Evolutionary conservation across 2,329 filamentous ascomycete species (phyloP).

Genomic region (Phialophora tarda): DNA sequence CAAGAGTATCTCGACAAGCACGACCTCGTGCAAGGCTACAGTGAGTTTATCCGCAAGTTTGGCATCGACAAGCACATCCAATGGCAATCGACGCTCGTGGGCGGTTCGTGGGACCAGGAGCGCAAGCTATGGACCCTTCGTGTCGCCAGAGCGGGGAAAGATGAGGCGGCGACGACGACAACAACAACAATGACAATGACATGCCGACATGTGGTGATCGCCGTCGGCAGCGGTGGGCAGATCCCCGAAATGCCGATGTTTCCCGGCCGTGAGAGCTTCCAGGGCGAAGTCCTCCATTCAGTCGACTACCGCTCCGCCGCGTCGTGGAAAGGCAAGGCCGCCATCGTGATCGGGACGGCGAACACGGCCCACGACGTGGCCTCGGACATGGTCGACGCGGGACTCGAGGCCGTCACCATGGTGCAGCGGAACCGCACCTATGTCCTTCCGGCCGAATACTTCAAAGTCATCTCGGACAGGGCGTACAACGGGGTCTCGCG

Average conservation of each 20-base stretch:
- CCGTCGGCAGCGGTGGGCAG: constrained; percentile 38
- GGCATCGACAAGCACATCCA: constrained; percentile 45
- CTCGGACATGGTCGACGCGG: constrained; percentile 54
- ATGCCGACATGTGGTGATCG: constrained; percentile 19
- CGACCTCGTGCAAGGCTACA: constrained; percentile 36
- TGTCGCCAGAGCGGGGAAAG: constrained; percentile 36
- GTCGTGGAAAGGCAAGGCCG: constrained; percentile 49
- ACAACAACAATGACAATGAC: too few species aligned
- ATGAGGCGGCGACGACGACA: background rate
- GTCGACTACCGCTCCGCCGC: constrained; percentile 45
- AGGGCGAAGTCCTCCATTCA: constrained; percentile 48
- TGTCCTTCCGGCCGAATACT: constrained; percentile 40
- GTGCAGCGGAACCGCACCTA: constrained; percentile 53
- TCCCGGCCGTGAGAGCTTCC: constrained; percentile 44
- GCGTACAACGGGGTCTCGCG: constrained; percentile 37
- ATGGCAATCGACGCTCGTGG: constrained; percentile 49
- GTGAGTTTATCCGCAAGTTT: constrained; percentile 37
- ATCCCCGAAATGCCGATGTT: constrained; percentile 41
- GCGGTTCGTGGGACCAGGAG: constrained; percentile 49
- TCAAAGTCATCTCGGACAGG: constrained; percentile 31
- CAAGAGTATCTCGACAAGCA: constrained; percentile 38
- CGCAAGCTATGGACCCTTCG: constrained; percentile 49
- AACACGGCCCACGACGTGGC: constrained; percentile 58
- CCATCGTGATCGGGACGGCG: constrained; percentile 55
- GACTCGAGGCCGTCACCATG: constrained; percentile 52